These are phyloP conservation scores for Mesembryanthemum crystallinum DNA, from an alignment of 148 eudicot genomes.

Conservation along the genomic window DNA sequence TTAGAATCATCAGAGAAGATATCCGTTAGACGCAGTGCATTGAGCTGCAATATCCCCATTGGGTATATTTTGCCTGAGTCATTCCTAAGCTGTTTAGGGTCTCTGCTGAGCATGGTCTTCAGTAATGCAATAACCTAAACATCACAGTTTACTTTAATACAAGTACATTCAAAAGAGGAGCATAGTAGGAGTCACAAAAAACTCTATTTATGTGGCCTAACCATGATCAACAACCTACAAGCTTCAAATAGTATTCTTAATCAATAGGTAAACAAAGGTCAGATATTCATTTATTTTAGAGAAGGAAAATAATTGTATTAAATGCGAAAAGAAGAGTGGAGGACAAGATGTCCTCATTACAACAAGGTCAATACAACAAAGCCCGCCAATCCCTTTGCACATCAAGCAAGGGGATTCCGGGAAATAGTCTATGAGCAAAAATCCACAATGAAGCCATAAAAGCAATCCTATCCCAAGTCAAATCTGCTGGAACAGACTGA, in stretches of 20 bases:
- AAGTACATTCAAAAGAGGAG: background rate
- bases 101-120: constrained; percentile 57
- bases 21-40: constrained; percentile 85
- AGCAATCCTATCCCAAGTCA: too few species aligned
- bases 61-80: constrained; percentile 48
- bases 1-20: constrained; percentile 98
- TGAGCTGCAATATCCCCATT: constrained; percentile 79
- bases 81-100: constrained; percentile 33
- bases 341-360: too few species aligned
- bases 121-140: constrained; percentile 71
- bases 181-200: background rate
- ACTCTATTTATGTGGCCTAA: background rate
- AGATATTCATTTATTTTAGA: too few species aligned
- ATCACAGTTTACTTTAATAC: constrained; percentile 22
- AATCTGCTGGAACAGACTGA: too few species aligned
- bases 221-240: background rate
- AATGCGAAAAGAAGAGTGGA: too few species aligned
- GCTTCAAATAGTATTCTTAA: background rate
- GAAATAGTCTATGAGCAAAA: too few species aligned
- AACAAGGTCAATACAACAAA: too few species aligned
- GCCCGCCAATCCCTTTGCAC: too few species aligned
- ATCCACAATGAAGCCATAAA: too few species aligned
- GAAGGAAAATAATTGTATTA: too few species aligned
- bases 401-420: too few species aligned
- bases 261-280: constrained; percentile 5